phyloP scores from a whole-genome alignment of 257 asterid species.

The Primulina huaijiensis region DNA sequence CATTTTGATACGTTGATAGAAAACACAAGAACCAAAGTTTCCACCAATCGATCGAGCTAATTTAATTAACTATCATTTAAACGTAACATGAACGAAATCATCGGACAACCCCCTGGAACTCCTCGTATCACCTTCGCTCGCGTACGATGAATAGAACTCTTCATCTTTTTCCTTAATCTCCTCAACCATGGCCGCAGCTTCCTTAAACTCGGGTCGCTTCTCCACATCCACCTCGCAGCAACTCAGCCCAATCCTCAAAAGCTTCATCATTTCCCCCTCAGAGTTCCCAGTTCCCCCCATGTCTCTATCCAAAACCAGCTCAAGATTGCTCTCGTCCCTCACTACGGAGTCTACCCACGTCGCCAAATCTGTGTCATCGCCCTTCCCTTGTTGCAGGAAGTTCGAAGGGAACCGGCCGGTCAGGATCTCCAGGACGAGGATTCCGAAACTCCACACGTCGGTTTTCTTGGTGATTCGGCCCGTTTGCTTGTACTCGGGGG shows the following conservation, averaged over 20 bases:
- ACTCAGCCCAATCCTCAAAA: conserved; percentile 55
- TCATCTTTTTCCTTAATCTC: conserved; percentile 51
- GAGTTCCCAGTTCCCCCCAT: conserved; percentile 39
- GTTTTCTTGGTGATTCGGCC: conserved; percentile 73
- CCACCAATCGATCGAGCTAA: neutral
- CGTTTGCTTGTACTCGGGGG: conserved; percentile 59
- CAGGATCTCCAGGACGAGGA: conserved; percentile 62
- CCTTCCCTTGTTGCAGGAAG: conserved; percentile 59
- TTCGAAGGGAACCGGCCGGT: conserved; percentile 70
- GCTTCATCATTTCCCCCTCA: conserved; percentile 63
- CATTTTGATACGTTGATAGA: too few species aligned
- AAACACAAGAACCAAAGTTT: neutral
- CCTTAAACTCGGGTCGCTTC: conserved; percentile 58
- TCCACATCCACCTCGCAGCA: conserved; percentile 62
- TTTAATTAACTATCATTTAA: neutral
- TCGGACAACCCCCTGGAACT: conserved; percentile 48
- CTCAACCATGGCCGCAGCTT: conserved; percentile 58
- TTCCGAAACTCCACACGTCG: conserved; percentile 85
- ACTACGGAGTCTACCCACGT: conserved; percentile 53
- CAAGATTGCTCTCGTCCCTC: conserved; percentile 28
- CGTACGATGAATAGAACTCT: conserved; percentile 34
- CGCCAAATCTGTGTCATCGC: conserved; percentile 38
- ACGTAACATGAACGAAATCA: conserved; percentile 29
- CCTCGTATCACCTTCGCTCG: conserved; percentile 37
- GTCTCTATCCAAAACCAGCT: conserved; percentile 52